Evolutionary conservation across 495 filamentous ascomycete genomes (phyloP).

Genomic region (Copromyces sp.): DNA sequence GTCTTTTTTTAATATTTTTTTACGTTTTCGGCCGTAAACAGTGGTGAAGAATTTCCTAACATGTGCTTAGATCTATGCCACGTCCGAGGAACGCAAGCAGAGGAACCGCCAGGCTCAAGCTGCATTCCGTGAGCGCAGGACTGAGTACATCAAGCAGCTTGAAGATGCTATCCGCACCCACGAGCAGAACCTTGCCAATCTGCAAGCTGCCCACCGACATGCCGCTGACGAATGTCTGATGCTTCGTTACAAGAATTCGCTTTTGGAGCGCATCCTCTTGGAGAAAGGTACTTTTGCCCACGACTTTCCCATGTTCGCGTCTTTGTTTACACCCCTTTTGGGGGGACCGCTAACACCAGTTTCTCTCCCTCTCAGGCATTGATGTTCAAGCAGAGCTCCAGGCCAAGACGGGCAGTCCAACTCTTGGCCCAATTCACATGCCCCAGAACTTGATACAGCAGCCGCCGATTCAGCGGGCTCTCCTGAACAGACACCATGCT

Average conservation of each 20-base stretch:
- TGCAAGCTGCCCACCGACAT: conserved; percentile 88
- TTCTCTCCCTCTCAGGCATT: conserved; percentile 51
- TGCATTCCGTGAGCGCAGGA: conserved; percentile 90
- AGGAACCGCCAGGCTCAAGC: conserved; percentile 95
- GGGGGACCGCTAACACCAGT: not conserved
- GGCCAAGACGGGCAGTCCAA: conserved; percentile 71
- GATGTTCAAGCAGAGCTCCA: conserved; percentile 94
- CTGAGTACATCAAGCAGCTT: conserved; percentile 98
- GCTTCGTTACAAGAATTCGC: conserved; percentile 96
- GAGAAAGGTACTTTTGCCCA: conserved; percentile 63
- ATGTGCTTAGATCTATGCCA: conserved; percentile 76
- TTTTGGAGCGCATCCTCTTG: conserved; percentile 86
- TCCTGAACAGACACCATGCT: conserved; percentile 60
- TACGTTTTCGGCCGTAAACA: not conserved
- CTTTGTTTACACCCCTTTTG: not conserved
- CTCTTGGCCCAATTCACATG: conserved; percentile 51
- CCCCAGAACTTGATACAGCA: conserved; percentile 55
- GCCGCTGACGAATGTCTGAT: conserved; percentile 97
- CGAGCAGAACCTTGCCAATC: conserved; percentile 80
- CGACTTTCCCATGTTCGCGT: not conserved
- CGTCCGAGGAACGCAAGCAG: conserved; percentile 96
- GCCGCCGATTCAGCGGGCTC: conserved; percentile 59
- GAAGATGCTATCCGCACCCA: conserved; percentile 96
- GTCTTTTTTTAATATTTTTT: not conserved
- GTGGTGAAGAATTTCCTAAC: conserved; percentile 11